Conservation (phyloP, 768 basidiomycete genomes). For the Filobasidium wieringae region DNA sequence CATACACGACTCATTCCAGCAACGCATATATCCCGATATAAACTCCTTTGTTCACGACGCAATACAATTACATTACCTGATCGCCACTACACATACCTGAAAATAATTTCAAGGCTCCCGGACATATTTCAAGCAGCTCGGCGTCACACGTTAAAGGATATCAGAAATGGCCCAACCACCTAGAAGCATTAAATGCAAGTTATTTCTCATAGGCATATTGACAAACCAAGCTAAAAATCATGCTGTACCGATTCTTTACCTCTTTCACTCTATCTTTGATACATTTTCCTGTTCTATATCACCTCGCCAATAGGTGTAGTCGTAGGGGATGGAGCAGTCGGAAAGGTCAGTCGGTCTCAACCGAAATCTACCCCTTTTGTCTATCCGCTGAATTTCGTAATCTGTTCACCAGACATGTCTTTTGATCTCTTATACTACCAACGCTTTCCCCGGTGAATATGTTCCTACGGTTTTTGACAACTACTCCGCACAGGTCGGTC, state of each 20-base stretch:
- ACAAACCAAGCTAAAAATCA: not conserved
- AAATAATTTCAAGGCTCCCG: too few relatives aligned
- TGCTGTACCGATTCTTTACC: not conserved
- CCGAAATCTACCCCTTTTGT: not conserved
- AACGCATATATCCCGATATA: too few relatives aligned
- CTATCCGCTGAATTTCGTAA: not conserved
- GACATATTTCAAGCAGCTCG: too few relatives aligned
- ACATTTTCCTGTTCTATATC: not conserved
- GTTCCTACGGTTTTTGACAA: constrained; percentile 40
- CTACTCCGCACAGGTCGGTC: constrained; percentile 7
- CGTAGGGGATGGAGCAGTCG: constrained; percentile 39
- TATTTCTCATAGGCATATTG: not conserved
- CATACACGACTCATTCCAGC: too few relatives aligned
- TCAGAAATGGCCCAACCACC: not conserved
- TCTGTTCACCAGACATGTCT: constrained; percentile 59
- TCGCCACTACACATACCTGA: too few relatives aligned
- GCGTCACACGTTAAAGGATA: too few relatives aligned
- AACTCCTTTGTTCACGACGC: too few relatives aligned
- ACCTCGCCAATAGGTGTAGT: constrained; percentile 24
- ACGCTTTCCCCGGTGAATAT: constrained; percentile 82
- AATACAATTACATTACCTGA: too few relatives aligned
- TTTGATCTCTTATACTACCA: constrained; percentile 91
- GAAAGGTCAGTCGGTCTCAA: constrained; percentile 24
- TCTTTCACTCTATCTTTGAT: not conserved
- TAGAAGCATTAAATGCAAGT: constrained; percentile 20